Evolutionary conservation across 352 stramenopile genomes (phyloP).

Genomic region (Globisporangium carolinianum): DNA sequence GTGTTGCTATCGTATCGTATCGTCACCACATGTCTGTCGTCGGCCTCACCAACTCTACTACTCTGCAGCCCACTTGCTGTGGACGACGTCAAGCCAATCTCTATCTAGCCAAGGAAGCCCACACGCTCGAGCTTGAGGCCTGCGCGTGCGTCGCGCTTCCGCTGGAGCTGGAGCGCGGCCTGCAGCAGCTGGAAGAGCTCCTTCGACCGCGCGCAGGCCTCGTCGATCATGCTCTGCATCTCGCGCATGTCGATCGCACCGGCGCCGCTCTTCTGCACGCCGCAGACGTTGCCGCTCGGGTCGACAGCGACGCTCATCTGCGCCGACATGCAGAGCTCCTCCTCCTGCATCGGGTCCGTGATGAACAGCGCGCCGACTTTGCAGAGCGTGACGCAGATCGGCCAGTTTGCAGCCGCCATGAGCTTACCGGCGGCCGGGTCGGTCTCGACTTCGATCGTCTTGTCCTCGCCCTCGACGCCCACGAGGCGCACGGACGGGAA

Average conservation of each 20-base stretch:
- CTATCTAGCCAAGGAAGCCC: conserved; percentile 48
- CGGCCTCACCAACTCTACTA: background rate
- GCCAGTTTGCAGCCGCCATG: conserved; percentile 51
- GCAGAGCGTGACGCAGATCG: conserved; percentile 68
- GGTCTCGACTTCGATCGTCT: conserved; percentile 68
- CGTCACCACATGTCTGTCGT: no score
- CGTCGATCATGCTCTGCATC: conserved; percentile 77
- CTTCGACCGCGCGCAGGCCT: conserved; percentile 52
- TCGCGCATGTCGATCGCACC: conserved; percentile 67
- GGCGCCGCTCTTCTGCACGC: conserved; percentile 66
- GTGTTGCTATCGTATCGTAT: background rate
- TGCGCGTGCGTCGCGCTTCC: conserved; percentile 30
- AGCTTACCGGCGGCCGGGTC: conserved; percentile 52
- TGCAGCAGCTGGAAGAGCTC: conserved; percentile 60
- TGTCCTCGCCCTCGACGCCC: conserved; percentile 67
- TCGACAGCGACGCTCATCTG: conserved; percentile 73
- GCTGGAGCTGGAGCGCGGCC: conserved; percentile 40
- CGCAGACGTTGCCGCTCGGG: conserved; percentile 46
- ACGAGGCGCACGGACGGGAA: conserved; percentile 66
- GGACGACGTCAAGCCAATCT: background rate
- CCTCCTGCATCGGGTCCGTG: conserved; percentile 60
- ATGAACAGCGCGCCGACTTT: conserved; percentile 70
- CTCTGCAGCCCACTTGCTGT: background rate
- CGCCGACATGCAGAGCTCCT: conserved; percentile 69
- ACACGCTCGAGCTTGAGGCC: conserved; percentile 50